These are phyloP conservation scores for Echria macrotheca DNA, from an alignment of 495 filamentous ascomycete genomes.

Conservation along the genomic window DNA sequence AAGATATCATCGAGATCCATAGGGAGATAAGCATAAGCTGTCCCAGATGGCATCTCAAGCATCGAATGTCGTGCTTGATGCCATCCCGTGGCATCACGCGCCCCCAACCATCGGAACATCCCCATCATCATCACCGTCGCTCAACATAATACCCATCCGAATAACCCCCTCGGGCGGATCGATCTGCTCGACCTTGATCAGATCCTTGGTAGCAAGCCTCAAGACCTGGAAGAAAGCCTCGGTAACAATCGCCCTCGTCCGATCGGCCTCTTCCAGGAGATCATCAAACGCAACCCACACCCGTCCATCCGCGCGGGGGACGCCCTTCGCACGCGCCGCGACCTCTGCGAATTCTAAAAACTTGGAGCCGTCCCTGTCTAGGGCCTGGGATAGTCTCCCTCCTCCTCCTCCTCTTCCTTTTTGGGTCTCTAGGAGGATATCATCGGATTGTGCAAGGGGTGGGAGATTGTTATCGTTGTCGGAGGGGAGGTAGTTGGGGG, in stretches of 20 bases:
- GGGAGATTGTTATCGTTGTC: not conserved
- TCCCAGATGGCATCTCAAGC: not conserved
- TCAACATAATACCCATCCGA: conserved; percentile 26
- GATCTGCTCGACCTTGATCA: conserved; percentile 52
- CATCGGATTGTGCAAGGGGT: conserved; percentile 12
- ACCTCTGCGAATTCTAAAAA: conserved; percentile 53
- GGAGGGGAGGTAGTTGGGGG: not conserved
- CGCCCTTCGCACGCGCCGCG: conserved; percentile 31
- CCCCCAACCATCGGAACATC: not conserved
- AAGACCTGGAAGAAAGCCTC: conserved; percentile 72
- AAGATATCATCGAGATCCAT: too few species aligned
- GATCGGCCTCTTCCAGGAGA: conserved; percentile 46
- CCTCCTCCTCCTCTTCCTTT: too few species aligned
- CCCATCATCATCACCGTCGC: not conserved
- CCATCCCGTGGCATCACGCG: not conserved
- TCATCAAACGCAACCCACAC: conserved; percentile 52
- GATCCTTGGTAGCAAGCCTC: conserved; percentile 59
- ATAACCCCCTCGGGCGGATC: conserved; percentile 39
- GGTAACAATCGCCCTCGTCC: conserved; percentile 55
- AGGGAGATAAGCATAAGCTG: not conserved
- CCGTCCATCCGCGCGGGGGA: conserved; percentile 33
- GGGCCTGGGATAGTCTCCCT: too few species aligned
- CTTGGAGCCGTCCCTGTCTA: conserved; percentile 36
- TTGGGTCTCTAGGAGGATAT: too few species aligned
- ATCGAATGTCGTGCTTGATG: not conserved